These are phyloP conservation scores for Pseudonectria foliicola DNA, from an alignment of 2,329 filamentous ascomycete genomes.

Conservation along the genomic window DNA sequence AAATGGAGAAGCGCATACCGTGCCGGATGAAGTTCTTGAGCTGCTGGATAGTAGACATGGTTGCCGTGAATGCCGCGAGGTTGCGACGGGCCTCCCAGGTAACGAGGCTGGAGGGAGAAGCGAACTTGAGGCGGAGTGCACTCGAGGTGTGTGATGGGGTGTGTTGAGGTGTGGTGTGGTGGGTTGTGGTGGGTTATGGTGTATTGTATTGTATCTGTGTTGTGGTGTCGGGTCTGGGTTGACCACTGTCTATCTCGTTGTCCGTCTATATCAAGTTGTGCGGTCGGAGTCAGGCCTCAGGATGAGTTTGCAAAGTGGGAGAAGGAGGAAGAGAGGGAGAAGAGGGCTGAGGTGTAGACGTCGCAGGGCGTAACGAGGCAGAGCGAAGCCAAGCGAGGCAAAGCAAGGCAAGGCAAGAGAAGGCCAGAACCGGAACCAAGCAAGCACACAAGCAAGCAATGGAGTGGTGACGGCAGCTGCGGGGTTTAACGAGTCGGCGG, in stretches of 20 bases:
- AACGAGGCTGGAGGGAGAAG: slow-evolving; percentile 2
- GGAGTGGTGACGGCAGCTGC: slow-evolving; percentile 9
- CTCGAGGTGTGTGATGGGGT: slow-evolving; percentile 1
- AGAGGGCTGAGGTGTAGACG: not conserved
- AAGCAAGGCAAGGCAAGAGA: slow-evolving; percentile 2
- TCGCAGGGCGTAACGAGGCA: not conserved
- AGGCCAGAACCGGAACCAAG: slow-evolving; percentile 8
- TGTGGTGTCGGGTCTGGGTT: too few relatives aligned
- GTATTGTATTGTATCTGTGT: slow-evolving; percentile 2
- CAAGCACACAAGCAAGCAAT: not conserved
- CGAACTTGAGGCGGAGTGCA: slow-evolving; percentile 5
- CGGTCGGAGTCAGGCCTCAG: slow-evolving; percentile 10
- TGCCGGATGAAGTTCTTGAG: slow-evolving; percentile 98
- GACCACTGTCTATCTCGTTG: too few relatives aligned
- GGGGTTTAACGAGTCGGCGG: slow-evolving; percentile 17
- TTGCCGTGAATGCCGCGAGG: slow-evolving; percentile 17
- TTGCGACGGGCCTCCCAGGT: slow-evolving; percentile 18
- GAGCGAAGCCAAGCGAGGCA: not conserved
- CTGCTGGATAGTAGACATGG: slow-evolving; percentile 77
- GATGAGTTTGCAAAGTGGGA: too few relatives aligned
- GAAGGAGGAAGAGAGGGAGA: slow-evolving; percentile 9
- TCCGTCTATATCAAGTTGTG: too few relatives aligned
- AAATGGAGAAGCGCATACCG: slow-evolving; percentile 40
- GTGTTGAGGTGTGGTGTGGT: not conserved
- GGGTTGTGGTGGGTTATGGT: too few relatives aligned